Evolutionary conservation across 371 early-diverging fungal species (phyloP).

Genomic region (Capillidium rhysosporum): DNA sequence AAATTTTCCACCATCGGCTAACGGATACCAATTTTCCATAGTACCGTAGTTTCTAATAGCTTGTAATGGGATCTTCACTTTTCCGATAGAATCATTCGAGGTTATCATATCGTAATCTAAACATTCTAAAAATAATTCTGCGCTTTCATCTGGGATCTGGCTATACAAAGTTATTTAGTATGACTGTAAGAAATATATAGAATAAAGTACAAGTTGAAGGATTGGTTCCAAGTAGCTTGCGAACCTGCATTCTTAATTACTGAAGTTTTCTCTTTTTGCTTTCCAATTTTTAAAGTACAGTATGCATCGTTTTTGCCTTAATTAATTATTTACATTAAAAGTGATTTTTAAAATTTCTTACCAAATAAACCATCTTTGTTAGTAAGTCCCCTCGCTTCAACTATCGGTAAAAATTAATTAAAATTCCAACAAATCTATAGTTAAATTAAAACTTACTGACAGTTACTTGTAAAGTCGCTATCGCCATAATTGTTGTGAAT

Average conservation of each 20-base stretch:
- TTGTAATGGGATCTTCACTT: background rate
- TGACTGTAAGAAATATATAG: background rate
- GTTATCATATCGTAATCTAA: conserved; percentile 3
- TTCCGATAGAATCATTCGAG: background rate
- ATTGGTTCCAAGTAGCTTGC: conserved; percentile 2
- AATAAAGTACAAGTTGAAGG: background rate
- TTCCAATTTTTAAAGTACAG: background rate
- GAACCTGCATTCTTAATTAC: conserved; percentile 1
- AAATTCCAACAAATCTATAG: background rate
- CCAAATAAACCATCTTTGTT: conserved; percentile 6
- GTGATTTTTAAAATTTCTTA: background rate
- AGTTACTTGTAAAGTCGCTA: background rate
- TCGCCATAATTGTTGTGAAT: no score
- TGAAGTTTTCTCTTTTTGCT: background rate
- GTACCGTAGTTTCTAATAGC: background rate
- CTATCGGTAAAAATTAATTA: background rate
- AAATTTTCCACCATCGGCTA: background rate
- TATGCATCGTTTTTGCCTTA: conserved; percentile 3
- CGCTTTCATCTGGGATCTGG: background rate
- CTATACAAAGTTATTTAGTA: background rate
- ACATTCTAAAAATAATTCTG: background rate
- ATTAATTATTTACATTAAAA: background rate
- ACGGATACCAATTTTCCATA: background rate
- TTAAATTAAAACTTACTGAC: background rate
- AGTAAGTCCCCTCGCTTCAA: conserved; percentile 2